phyloP scores from a whole-genome alignment of 805 yeast species.

The Candida dendrica region DNA sequence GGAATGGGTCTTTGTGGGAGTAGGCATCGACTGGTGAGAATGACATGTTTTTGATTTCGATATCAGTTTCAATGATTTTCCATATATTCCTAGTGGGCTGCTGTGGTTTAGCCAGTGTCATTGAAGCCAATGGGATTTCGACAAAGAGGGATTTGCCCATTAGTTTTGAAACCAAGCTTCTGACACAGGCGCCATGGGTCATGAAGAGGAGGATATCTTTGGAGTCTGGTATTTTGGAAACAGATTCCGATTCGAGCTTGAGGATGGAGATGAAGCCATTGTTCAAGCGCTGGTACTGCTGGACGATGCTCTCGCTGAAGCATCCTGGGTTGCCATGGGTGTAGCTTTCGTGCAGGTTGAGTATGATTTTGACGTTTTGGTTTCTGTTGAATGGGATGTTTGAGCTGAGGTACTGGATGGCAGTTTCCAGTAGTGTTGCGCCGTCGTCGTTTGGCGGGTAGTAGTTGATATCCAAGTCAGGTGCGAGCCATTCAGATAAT shows the following conservation, averaged over 20 bases:
- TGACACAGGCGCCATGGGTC: conserved; percentile 38
- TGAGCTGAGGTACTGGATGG: conserved; percentile 29
- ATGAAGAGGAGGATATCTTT: conserved; percentile 27
- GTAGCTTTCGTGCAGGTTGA: conserved; percentile 26
- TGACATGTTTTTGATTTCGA: conserved; percentile 9
- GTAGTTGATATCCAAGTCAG: conserved; percentile 29
- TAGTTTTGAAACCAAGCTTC: conserved; percentile 30
- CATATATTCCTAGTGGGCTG: conserved; percentile 4
- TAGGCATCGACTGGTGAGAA: conserved; percentile 12
- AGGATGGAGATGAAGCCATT: conserved; percentile 26
- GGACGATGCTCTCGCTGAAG: conserved; percentile 31
- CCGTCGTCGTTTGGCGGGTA: conserved; percentile 42
- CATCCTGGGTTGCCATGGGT: conserved; percentile 35
- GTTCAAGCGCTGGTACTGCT: conserved; percentile 29
- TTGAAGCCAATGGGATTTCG: conserved; percentile 32
- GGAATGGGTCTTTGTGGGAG: conserved; percentile 16
- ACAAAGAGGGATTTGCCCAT: conserved; percentile 29
- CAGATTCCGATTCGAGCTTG: conserved; percentile 21
- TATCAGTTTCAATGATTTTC: conserved; percentile 20
- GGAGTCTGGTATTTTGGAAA: conserved; percentile 20
- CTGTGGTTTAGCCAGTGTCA: conserved; percentile 16
- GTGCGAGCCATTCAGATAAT: conserved; percentile 36
- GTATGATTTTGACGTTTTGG: conserved; percentile 19
- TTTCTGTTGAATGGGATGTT: conserved; percentile 14
- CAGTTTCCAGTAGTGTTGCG: conserved; percentile 29